Percentiles rank a stretch among this genome's conserved stretches.
Conservation (phyloP, 2,329 filamentous ascomycete genomes). For the Diaporthe caulivora region DNA sequence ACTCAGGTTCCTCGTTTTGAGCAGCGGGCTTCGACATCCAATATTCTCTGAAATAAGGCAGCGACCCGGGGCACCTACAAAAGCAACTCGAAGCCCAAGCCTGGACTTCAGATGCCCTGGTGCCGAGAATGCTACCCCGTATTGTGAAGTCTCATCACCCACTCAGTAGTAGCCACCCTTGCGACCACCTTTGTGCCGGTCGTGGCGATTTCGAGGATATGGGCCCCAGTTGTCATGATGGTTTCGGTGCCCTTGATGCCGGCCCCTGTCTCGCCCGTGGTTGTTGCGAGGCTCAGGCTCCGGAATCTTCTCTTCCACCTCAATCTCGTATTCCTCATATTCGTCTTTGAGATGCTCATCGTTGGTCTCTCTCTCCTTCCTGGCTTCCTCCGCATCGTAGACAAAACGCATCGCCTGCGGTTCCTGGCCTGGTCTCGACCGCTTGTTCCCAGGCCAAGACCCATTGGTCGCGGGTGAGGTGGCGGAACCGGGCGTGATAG, state of each 20-base stretch:
- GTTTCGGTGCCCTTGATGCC: slow-evolving; percentile 38
- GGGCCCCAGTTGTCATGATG: slow-evolving; percentile 39
- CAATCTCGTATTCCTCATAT: slow-evolving; percentile 81
- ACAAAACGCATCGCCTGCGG: slow-evolving; percentile 88
- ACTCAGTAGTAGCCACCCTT: slow-evolving; percentile 40
- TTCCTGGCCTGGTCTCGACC: slow-evolving; percentile 54
- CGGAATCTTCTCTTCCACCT: slow-evolving; percentile 75
- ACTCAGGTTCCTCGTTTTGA: background rate
- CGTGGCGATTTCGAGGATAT: slow-evolving; percentile 38
- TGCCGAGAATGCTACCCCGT: background rate
- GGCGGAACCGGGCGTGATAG: slow-evolving; percentile 52
- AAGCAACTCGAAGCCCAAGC: background rate
- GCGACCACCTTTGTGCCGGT: slow-evolving; percentile 38
- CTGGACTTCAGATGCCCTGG: background rate
- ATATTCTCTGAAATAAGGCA: background rate
- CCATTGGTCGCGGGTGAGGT: slow-evolving; percentile 56
- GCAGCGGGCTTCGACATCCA: background rate
- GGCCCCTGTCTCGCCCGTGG: slow-evolving; percentile 39
- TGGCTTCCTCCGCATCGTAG: slow-evolving; percentile 82
- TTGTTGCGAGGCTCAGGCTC: slow-evolving; percentile 46
- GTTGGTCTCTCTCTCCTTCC: slow-evolving; percentile 76
- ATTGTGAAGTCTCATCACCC: background rate
- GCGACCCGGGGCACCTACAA: background rate
- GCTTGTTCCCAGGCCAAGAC: slow-evolving; percentile 56
- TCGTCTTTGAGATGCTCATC: slow-evolving; percentile 78